Evolutionary conservation across 1,284 basidiomycete species (phyloP), one percentile per base, ranked within the genome.

Genomic region (Sanghuangporus baumii): DNA sequence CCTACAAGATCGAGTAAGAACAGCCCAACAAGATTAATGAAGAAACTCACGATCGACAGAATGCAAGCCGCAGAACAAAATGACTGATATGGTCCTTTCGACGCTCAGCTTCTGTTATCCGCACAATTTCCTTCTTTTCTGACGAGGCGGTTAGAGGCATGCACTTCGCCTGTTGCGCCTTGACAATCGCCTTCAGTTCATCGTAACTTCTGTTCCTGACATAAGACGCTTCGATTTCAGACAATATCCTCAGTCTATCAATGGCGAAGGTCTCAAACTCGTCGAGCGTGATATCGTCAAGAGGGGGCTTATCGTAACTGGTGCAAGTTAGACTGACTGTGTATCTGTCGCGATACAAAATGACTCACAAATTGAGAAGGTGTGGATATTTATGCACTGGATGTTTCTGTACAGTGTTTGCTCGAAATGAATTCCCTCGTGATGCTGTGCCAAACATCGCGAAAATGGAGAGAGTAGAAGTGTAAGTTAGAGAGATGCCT

Each of bases 251-350:
- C 46, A 99, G 81, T 36, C 97, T 82, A 68, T 96, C 88, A 23
- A 99, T 83, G 0, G 96, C 97, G 73, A 85, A 94, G 2, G 83
- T 88, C 75, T 99, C 97, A 69, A 99, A 99, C 67, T 98, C 93
- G 72, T 99, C 97, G 20, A 99, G 82, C 1, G 95, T 96, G 36
- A 99, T 89, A 70, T 99, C 96, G 55, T 89, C 88, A 14, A 83
- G 72, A 6, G 96, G 96, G 12, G 95, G 93, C n/a, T 75, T 78
- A 66, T 93, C 86, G 71, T 99, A 98, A 75, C 93, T 95, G 66
- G 9, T 43, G n/a, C n/a, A 12, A 48, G 31, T 57, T 7, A 46
- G 37, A 37, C 34, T n/a, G 38, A n/a, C n/a, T 18, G 59, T 6
- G 52, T n/a, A n/a, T n/a, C 31, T 34, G 26, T n/a, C 18, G 43